Conservation (phyloP, 768 basidiomycete genomes). For the Hydnomerulius pinastri region DNA sequence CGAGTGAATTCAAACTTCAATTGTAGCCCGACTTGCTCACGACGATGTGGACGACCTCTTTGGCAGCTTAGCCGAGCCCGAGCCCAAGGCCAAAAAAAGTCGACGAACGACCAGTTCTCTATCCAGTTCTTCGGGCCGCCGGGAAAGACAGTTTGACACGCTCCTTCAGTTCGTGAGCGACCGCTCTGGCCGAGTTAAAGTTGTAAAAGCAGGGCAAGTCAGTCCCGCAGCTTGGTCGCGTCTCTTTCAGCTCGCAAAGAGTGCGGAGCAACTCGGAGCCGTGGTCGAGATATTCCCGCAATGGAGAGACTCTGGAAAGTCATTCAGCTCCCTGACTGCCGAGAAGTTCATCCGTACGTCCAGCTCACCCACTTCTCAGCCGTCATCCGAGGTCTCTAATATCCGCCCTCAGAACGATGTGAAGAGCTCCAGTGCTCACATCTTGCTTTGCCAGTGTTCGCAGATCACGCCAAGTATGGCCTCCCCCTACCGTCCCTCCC, state of each 20-base stretch:
- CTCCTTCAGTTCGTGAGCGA: constrained; percentile 29
- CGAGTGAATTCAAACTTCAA: not conserved
- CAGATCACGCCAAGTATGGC: constrained; percentile 62
- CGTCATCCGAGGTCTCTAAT: not conserved
- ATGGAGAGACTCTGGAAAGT: constrained; percentile 48
- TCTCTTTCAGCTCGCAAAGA: constrained; percentile 51
- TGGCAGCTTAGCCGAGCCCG: constrained; percentile 3
- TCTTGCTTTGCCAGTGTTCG: constrained; percentile 62
- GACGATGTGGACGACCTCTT: constrained; percentile 16
- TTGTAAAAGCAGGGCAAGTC: constrained; percentile 37
- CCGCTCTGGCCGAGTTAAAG: constrained; percentile 30
- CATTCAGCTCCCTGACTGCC: constrained; percentile 40
- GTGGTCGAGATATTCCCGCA: constrained; percentile 49
- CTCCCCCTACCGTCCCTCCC: constrained; percentile 47
- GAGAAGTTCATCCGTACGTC: constrained; percentile 59
- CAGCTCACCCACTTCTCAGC: not conserved
- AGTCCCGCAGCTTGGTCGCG: constrained; percentile 51
- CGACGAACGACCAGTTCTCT: not conserved
- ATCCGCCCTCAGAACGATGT: constrained; percentile 53
- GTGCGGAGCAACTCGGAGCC: constrained; percentile 48
- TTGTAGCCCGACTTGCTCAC: constrained; percentile 16
- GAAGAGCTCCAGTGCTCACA: constrained; percentile 54
- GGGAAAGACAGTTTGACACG: constrained; percentile 24
- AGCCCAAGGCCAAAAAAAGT: not conserved
- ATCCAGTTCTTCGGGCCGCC: not conserved